A percentile compares a stretch with the other conserved stretches of the same genome.
Conservation (phyloP, 176 grass and related monocot genomes). For the Avena insularis region DNA sequence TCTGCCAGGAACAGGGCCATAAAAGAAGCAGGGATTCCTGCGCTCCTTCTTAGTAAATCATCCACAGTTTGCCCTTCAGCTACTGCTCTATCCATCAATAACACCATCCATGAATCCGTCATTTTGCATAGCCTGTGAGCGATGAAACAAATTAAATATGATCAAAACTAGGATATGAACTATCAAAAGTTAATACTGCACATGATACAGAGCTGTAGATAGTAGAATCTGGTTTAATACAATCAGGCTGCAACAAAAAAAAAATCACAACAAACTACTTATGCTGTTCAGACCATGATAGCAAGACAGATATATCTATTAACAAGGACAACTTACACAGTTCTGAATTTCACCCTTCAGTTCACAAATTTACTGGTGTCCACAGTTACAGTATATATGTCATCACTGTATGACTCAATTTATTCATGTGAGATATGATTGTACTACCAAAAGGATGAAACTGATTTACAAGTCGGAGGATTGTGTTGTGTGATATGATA, state of each 20-base stretch:
- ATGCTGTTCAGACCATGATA: background rate
- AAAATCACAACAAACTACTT: conserved; percentile 13
- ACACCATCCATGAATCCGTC: conserved; percentile 90
- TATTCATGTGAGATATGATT: conserved; percentile 35
- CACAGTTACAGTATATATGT: background rate
- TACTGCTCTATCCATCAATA: conserved; percentile 83
- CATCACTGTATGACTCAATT: conserved; percentile 9
- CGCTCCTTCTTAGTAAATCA: conserved; percentile 94
- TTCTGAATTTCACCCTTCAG: conserved; percentile 26
- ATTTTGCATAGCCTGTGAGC: conserved; percentile 89
- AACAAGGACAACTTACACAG: background rate
- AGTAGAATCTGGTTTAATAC: conserved; percentile 32
- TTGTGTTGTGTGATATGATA: background rate
- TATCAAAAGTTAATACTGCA: conserved; percentile 39
- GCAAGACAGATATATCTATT: background rate
- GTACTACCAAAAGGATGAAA: conserved; percentile 17
- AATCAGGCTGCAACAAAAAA: conserved; percentile 23
- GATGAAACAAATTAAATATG: conserved; percentile 40
- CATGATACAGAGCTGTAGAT: conserved; percentile 16
- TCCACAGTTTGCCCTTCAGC: conserved; percentile 92
- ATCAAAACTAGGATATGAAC: conserved; percentile 17
- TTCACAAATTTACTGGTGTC: conserved; percentile 10
- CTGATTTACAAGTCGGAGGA: background rate
- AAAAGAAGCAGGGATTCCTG: conserved; percentile 95
- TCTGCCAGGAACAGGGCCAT: conserved; percentile 91